A percentile compares a stretch with the other conserved stretches of the same genome.
Evolutionary conservation across 768 basidiomycete species (phyloP).

Genomic region (Exsudoporus frostii): DNA sequence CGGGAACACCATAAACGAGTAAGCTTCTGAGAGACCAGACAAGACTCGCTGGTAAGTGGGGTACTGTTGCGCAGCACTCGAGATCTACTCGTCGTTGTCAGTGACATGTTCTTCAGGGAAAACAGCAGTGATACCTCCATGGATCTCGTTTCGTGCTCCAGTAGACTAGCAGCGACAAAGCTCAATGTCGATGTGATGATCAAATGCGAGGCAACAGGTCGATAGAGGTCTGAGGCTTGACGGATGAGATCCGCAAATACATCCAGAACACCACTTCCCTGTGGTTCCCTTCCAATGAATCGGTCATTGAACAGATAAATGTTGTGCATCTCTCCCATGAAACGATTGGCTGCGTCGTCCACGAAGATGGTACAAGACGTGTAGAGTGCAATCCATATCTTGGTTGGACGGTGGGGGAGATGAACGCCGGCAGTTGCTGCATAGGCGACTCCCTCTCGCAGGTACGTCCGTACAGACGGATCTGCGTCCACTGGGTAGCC

Average conservation of each 20-base stretch:
- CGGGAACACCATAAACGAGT: constrained; percentile 31
- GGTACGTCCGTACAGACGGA: constrained; percentile 22
- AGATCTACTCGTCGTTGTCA: constrained; percentile 13
- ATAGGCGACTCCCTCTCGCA: constrained; percentile 31
- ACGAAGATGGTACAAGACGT: constrained; percentile 35
- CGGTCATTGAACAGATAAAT: constrained; percentile 36
- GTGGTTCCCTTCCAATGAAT: constrained; percentile 27
- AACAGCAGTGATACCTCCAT: constrained; percentile 22
- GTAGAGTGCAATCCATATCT: constrained; percentile 36
- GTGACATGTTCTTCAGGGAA: background rate
- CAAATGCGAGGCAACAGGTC: constrained; percentile 30
- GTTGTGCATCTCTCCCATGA: constrained; percentile 15
- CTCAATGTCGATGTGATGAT: constrained; percentile 37
- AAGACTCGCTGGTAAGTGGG: constrained; percentile 24
- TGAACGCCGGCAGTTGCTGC: constrained; percentile 24
- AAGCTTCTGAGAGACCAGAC: constrained; percentile 36
- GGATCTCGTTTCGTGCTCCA: constrained; percentile 31
- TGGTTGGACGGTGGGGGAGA: constrained; percentile 16
- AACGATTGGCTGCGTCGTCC: constrained; percentile 34
- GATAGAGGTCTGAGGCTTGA: constrained; percentile 29
- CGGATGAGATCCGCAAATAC: constrained; percentile 33
- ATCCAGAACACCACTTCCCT: constrained; percentile 32
- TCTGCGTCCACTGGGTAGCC: constrained; percentile 25
- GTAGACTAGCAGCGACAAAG: constrained; percentile 31
- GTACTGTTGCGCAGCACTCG: constrained; percentile 21